Evolutionary conservation across 176 grass and related monocot genomes (phyloP).

Genomic region (Cenchrus fungigraminus): DNA sequence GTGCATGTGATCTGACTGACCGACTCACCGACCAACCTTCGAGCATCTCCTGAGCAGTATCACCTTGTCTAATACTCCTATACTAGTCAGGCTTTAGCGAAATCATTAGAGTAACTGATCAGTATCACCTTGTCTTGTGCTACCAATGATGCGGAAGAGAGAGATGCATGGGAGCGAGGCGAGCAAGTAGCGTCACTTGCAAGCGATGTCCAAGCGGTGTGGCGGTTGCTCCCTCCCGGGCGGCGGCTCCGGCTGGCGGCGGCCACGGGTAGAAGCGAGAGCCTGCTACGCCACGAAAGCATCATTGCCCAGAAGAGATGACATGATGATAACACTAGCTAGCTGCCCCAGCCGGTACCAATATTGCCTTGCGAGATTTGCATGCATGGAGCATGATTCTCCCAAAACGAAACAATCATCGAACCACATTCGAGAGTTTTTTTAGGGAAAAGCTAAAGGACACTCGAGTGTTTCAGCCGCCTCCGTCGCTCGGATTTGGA

Average conservation of each 20-base stretch:
- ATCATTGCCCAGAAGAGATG: constrained; percentile 36
- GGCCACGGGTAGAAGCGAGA: neutral
- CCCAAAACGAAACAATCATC: neutral
- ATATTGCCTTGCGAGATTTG: neutral
- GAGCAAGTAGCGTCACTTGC: constrained; percentile 28
- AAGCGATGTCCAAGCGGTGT: constrained; percentile 28
- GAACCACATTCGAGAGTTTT: neutral
- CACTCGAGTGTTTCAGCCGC: too few relatives aligned
- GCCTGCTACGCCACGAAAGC: constrained; percentile 59
- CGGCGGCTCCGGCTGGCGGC: neutral
- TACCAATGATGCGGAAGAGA: constrained; percentile 28
- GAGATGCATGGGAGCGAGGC: neutral
- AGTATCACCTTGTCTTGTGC: constrained; percentile 2
- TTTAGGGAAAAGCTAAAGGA: too few relatives aligned
- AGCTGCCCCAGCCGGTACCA: neutral
- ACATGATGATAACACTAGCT: neutral
- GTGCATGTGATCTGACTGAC: too few relatives aligned
- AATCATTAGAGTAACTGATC: neutral
- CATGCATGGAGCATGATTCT: neutral
- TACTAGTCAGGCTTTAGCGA: neutral
- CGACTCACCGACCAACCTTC: too few relatives aligned
- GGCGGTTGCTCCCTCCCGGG: neutral
- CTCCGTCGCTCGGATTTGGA: too few relatives aligned
- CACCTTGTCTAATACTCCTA: too few relatives aligned
- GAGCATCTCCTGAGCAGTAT: too few relatives aligned